These are phyloP conservation scores for Trypethelium eluteriae DNA, from an alignment of 495 filamentous ascomycete species.

Conservation along the genomic window DNA sequence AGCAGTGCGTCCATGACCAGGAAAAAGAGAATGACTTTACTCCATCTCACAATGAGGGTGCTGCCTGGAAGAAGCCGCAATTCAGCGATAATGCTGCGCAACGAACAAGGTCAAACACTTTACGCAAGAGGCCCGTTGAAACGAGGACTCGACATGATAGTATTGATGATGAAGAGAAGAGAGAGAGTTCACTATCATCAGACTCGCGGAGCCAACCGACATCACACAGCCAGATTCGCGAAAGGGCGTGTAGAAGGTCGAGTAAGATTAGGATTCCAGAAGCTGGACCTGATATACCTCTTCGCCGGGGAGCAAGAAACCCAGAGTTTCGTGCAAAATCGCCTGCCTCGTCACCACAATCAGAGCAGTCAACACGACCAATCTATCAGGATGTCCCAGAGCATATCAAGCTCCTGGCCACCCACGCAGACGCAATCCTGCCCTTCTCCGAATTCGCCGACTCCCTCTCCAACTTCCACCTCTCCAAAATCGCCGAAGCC, in stretches of 20 bases:
- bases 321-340: background rate
- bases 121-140: background rate
- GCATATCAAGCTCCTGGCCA: background rate
- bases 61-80: background rate
- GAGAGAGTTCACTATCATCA: background rate
- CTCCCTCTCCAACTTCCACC: conserved; percentile 44
- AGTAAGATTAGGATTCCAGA: background rate
- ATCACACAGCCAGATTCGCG: background rate
- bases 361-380: background rate
- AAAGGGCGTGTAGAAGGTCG: background rate
- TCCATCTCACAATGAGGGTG: background rate
- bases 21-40: background rate
- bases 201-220: background rate
- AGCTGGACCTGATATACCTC: background rate
- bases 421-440: background rate
- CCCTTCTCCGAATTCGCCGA: conserved; percentile 22
- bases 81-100: background rate
- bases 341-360: background rate
- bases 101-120: background rate
- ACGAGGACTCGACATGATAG: background rate
- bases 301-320: background rate
- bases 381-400: background rate
- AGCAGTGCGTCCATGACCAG: background rate
- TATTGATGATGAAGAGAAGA: background rate
- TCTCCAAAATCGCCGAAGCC: conserved; percentile 61